Base-by-base conservation (phyloP, 768 basidiomycete species). In the Tephrocybe sp. region DNA sequence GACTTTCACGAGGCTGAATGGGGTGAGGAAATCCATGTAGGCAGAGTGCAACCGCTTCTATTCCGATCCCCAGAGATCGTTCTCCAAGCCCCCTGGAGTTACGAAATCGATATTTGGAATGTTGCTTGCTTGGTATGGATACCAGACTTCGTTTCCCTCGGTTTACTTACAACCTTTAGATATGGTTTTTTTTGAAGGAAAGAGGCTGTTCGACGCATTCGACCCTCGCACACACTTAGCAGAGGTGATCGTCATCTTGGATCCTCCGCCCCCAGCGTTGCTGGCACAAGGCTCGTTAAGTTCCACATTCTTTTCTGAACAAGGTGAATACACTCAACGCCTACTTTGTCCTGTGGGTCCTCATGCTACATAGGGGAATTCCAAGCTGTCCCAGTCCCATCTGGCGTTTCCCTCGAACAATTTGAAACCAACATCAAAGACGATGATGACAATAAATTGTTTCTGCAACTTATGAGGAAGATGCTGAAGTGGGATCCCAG, bases 1-100 rank as follows among this genome's bases (percentile, higher is more conserved):
- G 57, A 61, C 55, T 59, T 63, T 56, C 62, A 64, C 36, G 50
- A 53, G 49, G 64, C 57, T 2, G 41, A 47, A 25, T 40, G 32
- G 22, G 49, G 50, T 21, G 52, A 47, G 3, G 28, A 43, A 6
- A 36, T 26, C 8, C 48, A 60, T 28, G 41, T 30, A 24, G 51
- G 35, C 8, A 16, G 21, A 18, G 60, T 65, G 31, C 63, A 66
- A 47, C 66, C 66, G 24, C 24, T 45, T 40, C 36, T 37, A 1
- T 66, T 63, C 47, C 63, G 67, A 7, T 59, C 64, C 19, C 66
- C 66, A 18, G 67, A 68, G 49, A 60, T 68, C 16, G 53, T 65
- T 47, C 49, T 68, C 3, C 27, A 53, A 18, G 27, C 60, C 5
- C 59, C 61, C 9, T 68, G 66, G 66, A 40, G 53, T 31, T 32